Evolutionary conservation across 371 early-diverging fungal genomes (phyloP).

Genomic region (Amoeboaphelidium protococcarum): DNA sequence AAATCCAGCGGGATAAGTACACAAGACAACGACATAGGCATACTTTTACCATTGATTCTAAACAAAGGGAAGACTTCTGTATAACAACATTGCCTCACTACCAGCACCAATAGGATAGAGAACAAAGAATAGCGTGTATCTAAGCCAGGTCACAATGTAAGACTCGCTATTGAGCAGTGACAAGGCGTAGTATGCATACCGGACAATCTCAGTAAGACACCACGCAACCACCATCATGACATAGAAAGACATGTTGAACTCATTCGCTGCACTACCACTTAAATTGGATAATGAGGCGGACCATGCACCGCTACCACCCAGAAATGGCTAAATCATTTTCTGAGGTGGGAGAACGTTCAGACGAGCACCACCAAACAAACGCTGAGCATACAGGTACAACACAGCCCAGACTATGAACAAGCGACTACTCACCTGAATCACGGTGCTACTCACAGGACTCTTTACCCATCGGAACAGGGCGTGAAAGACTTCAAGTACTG

Average conservation of each 20-base stretch:
- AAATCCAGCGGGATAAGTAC: slow-evolving; percentile 43
- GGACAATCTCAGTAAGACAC: slow-evolving; percentile 64
- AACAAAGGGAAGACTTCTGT: slow-evolving; percentile 32
- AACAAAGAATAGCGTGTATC: slow-evolving; percentile 66
- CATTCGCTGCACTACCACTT: too few species aligned
- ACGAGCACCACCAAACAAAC: too few species aligned
- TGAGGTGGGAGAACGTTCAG: too few species aligned
- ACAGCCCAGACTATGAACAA: slow-evolving; percentile 59
- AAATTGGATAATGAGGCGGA: too few species aligned
- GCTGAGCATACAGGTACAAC: slow-evolving; percentile 27
- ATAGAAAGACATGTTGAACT: too few species aligned
- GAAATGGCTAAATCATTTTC: too few species aligned
- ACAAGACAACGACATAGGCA: slow-evolving; percentile 23
- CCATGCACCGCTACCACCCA: too few species aligned
- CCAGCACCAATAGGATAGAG: slow-evolving; percentile 72
- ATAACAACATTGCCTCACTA: slow-evolving; percentile 49
- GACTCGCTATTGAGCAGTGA: neutral
- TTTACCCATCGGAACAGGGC: slow-evolving; percentile 32
- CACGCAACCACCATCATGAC: slow-evolving; percentile 71
- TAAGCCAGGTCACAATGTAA: slow-evolving; percentile 4
- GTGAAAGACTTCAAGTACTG: slow-evolving; percentile 29
- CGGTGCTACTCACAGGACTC: slow-evolving; percentile 45
- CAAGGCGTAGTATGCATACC: slow-evolving; percentile 58
- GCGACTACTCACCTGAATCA: slow-evolving; percentile 61
- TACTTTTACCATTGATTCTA: slow-evolving; percentile 22